Conservation (phyloP, 2,329 filamentous ascomycete species). For the Dactylellina haptotyla region DNA sequence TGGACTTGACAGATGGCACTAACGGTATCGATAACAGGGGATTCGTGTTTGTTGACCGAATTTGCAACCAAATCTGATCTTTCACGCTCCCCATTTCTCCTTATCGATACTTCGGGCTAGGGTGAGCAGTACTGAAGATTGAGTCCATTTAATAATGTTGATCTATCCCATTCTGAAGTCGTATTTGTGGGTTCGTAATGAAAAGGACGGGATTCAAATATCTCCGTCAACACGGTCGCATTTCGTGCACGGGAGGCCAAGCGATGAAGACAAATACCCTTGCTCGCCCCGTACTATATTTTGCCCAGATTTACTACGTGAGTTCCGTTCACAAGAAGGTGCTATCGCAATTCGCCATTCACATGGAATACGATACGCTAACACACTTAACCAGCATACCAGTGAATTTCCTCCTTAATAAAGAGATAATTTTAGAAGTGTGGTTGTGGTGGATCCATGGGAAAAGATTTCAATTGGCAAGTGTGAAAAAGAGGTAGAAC, state of each 20-base stretch:
- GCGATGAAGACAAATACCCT: not conserved
- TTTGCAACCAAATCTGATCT: no score
- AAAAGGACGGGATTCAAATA: not conserved
- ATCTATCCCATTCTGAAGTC: slow-evolving; percentile 10
- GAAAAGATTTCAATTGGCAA: slow-evolving; percentile 31
- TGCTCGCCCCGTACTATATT: not conserved
- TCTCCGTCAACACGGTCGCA: not conserved
- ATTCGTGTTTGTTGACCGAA: not conserved
- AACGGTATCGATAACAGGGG: slow-evolving; percentile 1
- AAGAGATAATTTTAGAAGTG: slow-evolving; percentile 37
- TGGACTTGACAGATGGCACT: not conserved
- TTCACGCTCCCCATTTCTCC: not conserved
- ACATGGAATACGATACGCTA: slow-evolving; percentile 13
- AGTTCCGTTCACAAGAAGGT: slow-evolving; percentile 28
- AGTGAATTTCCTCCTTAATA: slow-evolving; percentile 52
- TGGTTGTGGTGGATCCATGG: slow-evolving; percentile 19
- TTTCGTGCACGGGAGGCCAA: not conserved
- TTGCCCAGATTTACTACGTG: slow-evolving; percentile 7
- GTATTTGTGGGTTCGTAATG: not conserved
- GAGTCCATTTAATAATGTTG: not conserved
- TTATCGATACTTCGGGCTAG: no score
- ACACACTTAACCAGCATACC: not conserved
- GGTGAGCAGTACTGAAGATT: not conserved
- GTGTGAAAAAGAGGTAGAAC: slow-evolving; percentile 8
- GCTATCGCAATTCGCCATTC: slow-evolving; percentile 8